These are phyloP conservation scores for Geosmithia flava DNA, from an alignment of 2,329 filamentous ascomycete genomes.

Conservation along the genomic window DNA sequence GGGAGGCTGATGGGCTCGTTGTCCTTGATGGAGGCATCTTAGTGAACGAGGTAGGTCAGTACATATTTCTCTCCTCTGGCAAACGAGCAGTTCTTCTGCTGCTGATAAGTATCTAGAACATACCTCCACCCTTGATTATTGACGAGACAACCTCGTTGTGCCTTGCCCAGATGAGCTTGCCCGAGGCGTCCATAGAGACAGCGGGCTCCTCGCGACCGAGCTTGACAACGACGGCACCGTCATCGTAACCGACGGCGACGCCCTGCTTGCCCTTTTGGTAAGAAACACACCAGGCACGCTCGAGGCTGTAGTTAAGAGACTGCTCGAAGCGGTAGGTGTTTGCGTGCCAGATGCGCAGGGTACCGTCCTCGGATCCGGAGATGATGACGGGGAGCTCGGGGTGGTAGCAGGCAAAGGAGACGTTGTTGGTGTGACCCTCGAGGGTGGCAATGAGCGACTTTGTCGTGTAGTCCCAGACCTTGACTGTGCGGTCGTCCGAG, in stretches of 20 bases:
- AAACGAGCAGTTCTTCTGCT: neutral
- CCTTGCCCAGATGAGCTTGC: slow-evolving; percentile 91
- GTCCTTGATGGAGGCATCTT: slow-evolving; percentile 74
- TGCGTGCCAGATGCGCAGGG: slow-evolving; percentile 96
- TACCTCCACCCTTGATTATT: slow-evolving; percentile 79
- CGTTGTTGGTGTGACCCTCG: slow-evolving; percentile 95
- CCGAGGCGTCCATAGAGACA: slow-evolving; percentile 91
- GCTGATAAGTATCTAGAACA: slow-evolving; percentile 9
- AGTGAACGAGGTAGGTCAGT: slow-evolving; percentile 12
- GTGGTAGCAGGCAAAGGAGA: slow-evolving; percentile 96
- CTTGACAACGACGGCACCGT: slow-evolving; percentile 95
- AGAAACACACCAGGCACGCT: slow-evolving; percentile 94
- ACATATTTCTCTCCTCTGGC: neutral
- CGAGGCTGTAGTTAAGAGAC: slow-evolving; percentile 87
- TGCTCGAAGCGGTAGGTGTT: slow-evolving; percentile 96
- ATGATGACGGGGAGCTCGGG: slow-evolving; percentile 95
- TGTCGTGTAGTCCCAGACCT: slow-evolving; percentile 98
- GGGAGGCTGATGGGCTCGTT: slow-evolving; percentile 75
- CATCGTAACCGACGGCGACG: slow-evolving; percentile 91
- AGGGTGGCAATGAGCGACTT: slow-evolving; percentile 94
- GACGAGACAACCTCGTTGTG: slow-evolving; percentile 93
- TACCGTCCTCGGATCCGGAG: slow-evolving; percentile 94
- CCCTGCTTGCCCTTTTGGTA: slow-evolving; percentile 93
- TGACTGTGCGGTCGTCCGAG: slow-evolving; percentile 91
- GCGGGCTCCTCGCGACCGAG: slow-evolving; percentile 95